Percentiles rank a stretch among this genome's conserved stretches.
Evolutionary conservation across 345 rosid species (phyloP).

Genomic region (Syzygium oleosum): DNA sequence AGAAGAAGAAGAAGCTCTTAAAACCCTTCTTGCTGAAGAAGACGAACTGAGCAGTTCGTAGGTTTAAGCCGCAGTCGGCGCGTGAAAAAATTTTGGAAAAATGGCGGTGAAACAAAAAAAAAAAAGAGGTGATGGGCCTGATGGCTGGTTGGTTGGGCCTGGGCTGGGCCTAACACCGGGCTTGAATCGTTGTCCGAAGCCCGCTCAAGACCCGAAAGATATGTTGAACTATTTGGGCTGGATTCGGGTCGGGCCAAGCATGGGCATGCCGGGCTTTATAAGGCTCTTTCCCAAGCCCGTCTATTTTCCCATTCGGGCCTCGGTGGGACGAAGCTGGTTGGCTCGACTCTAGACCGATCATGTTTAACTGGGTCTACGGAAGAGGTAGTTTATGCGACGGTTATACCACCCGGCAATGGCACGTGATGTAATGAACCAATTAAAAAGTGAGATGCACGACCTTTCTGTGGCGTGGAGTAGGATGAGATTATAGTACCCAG

Average conservation of each 20-base stretch:
- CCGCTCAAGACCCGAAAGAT: not conserved
- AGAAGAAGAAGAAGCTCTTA: not conserved
- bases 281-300: not conserved
- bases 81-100: not conserved
- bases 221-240: not conserved
- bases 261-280: not conserved
- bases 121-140: no score
- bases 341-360: not conserved
- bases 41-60: not conserved
- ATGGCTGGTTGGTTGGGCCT: not conserved
- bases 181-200: not conserved
- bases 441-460: not conserved
- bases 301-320: not conserved
- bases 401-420: fast-evolving
- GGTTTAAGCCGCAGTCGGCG: not conserved
- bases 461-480: not conserved
- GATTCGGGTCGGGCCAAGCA: not conserved
- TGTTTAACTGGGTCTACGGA: not conserved
- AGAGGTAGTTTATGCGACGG: fast-evolving
- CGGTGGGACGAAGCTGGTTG: not conserved
- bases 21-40: not conserved
- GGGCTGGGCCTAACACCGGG: not conserved
- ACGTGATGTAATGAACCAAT: fast-evolving
- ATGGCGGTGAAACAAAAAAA: not conserved
- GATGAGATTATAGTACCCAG: not conserved